phyloP scores from a whole-genome alignment of 2,329 filamentous ascomycete species.

The Alternaria solani region DNA sequence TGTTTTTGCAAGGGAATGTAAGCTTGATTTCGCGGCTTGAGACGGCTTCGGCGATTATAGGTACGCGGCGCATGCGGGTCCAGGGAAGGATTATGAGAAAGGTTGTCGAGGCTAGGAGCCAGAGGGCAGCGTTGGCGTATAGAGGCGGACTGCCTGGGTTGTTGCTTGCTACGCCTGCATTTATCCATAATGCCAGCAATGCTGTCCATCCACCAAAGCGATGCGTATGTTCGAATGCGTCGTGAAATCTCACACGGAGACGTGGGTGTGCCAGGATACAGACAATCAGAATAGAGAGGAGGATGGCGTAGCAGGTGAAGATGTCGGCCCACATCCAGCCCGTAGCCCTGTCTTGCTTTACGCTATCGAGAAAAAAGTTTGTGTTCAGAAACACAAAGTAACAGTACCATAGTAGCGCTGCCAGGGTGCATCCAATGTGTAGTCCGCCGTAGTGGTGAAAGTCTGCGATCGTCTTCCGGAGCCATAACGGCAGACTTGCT shows the following conservation, averaged over 20 bases:
- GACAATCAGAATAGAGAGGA: conserved; percentile 33
- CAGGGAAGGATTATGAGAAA: conserved; percentile 75
- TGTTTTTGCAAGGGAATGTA: conserved; percentile 52
- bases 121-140: conserved; percentile 56
- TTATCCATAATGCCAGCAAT: conserved; percentile 39
- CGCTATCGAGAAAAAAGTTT: conserved; percentile 23
- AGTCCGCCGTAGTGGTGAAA: conserved; percentile 48
- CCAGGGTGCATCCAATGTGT: conserved; percentile 44
- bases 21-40: conserved; percentile 76
- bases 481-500: conserved; percentile 27
- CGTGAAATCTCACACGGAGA: conserved; percentile 39
- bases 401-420: conserved; percentile 55
- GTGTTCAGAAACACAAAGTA: conserved; percentile 49
- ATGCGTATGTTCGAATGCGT: conserved; percentile 47
- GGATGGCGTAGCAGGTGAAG: conserved; percentile 21
- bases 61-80: conserved; percentile 72
- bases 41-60: conserved; percentile 70
- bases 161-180: conserved; percentile 23
- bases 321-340: conserved; percentile 31
- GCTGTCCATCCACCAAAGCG: conserved; percentile 47
- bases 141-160: conserved; percentile 6
- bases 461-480: conserved; percentile 36
- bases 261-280: conserved; percentile 35
- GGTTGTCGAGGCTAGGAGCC: conserved; percentile 72
- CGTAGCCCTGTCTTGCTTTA: conserved; percentile 14